These are phyloP conservation scores for Euphorbia pulcherrima DNA, from an alignment of 345 rosid species.

Conservation along the genomic window DNA sequence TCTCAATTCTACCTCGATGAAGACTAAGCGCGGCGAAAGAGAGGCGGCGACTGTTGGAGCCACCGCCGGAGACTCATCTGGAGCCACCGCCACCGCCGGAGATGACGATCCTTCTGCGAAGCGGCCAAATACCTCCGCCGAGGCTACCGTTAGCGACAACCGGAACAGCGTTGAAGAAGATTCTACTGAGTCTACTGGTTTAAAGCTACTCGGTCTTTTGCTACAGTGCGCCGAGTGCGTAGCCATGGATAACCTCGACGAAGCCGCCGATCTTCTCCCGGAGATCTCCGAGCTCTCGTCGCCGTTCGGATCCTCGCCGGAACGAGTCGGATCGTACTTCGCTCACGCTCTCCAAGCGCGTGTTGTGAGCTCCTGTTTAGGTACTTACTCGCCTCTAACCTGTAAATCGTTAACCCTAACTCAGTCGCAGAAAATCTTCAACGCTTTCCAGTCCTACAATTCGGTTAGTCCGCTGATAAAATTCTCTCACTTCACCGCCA, in stretches of 20 bases:
- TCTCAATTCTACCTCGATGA: conserved; percentile 43
- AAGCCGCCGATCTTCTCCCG: conserved; percentile 64
- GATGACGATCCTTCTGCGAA: conserved; percentile 47
- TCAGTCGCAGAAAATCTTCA: conserved; percentile 68
- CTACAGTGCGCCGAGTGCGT: conserved; percentile 93
- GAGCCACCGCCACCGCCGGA: conserved; percentile 6
- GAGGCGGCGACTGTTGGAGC: conserved; percentile 19
- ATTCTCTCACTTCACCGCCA: conserved; percentile 95
- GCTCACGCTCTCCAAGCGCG: conserved; percentile 79
- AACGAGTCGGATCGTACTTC: conserved; percentile 87
- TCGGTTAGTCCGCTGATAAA: conserved; percentile 71
- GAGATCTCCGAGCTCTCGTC: conserved; percentile 75
- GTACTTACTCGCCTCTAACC: conserved; percentile 46
- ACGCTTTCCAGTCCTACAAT: conserved; percentile 77
- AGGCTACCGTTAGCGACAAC: conserved; percentile 19
- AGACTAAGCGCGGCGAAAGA: conserved; percentile 48
- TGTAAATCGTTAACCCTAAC: conserved; percentile 38
- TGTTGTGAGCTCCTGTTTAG: conserved; percentile 69
- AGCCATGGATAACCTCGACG: conserved; percentile 63
- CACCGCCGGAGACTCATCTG: conserved; percentile 23
- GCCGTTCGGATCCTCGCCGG: conserved; percentile 87
- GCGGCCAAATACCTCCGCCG: conserved; percentile 36
- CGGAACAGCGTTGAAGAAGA: conserved; percentile 30
- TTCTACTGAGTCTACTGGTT: conserved; percentile 49
- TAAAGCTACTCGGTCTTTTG: conserved; percentile 68